Evolutionary conservation across 2,329 filamentous ascomycete genomes (phyloP).

Genomic region (Aspergillus quadrilineatus): DNA sequence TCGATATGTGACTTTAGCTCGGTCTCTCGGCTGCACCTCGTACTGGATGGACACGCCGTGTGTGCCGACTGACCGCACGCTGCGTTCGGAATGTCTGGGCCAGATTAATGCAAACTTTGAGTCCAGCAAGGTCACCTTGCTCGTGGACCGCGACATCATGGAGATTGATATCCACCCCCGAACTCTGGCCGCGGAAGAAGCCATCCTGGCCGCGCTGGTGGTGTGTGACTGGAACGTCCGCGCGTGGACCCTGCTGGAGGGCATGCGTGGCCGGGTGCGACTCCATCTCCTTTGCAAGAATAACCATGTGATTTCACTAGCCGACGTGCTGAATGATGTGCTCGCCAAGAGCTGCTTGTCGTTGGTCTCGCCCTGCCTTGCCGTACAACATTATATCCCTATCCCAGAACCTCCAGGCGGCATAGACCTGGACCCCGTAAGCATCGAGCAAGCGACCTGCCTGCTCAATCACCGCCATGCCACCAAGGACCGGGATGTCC

Average conservation of each 20-base stretch:
- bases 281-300: slow-evolving; percentile 18
- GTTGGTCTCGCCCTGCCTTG: too few species aligned
- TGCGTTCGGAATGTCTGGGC: slow-evolving; percentile 5
- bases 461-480: too few species aligned
- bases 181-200: slow-evolving; percentile 16
- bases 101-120: slow-evolving; percentile 26
- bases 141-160: slow-evolving; percentile 29
- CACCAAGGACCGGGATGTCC: too few species aligned
- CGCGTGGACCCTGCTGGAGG: slow-evolving; percentile 29
- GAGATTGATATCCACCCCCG: slow-evolving; percentile 21
- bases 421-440: too few species aligned
- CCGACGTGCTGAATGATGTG: too few species aligned
- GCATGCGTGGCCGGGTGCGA: slow-evolving; percentile 14
- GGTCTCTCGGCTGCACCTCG: slow-evolving; percentile 22
- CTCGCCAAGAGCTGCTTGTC: too few species aligned
- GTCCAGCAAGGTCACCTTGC: slow-evolving; percentile 19
- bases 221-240: slow-evolving; percentile 29
- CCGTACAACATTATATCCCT: too few species aligned
- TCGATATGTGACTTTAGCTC: slow-evolving; percentile 22
- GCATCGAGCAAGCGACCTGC: too few species aligned
- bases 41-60: slow-evolving; percentile 31
- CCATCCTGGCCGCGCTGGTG: slow-evolving; percentile 20
- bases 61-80: too few species aligned
- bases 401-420: too few species aligned
- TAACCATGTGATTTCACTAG: slow-evolving; percentile 11